These are phyloP conservation scores for Neonectria hederae DNA, from an alignment of 2,329 filamentous ascomycete species.

Conservation along the genomic window DNA sequence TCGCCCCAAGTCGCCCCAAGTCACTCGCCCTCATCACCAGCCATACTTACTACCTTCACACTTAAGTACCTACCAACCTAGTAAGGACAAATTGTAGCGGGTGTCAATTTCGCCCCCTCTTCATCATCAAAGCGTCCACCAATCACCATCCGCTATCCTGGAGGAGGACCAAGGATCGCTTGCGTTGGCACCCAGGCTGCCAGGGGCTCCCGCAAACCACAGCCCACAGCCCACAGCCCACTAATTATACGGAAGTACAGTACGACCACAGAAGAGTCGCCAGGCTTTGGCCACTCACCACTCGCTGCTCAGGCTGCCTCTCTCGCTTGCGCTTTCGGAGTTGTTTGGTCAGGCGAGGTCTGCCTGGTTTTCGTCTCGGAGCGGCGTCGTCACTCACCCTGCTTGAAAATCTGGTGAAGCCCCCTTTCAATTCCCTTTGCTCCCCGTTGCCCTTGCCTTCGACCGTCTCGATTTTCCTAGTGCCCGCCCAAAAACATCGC, in stretches of 20 bases:
- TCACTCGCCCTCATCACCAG: not conserved
- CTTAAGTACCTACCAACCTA: too few relatives aligned
- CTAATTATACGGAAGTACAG: not conserved
- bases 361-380: conserved; percentile 35
- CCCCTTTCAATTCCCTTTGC: conserved; percentile 41
- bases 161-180: not conserved
- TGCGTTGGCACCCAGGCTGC: conserved; percentile 2
- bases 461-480: conserved; percentile 33
- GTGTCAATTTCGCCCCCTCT: conserved; percentile 38
- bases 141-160: not conserved
- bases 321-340: conserved; percentile 10
- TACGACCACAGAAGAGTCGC: not conserved
- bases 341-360: conserved; percentile 27
- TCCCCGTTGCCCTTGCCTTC: conserved; percentile 38
- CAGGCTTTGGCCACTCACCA: not conserved
- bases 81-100: conserved; percentile 29
- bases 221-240: conserved; percentile 4
- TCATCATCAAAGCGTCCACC: conserved; percentile 3
- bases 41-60: not conserved
- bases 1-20: conserved; percentile 13
- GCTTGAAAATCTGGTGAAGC: conserved; percentile 44
- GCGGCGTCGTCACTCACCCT: conserved; percentile 38
- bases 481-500: conserved; percentile 34
- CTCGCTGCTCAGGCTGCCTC: not conserved
- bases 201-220: too few relatives aligned